Evolutionary conservation across 441 rosid genomes (phyloP), one percentile per base, ranked within the genome.

Genomic region (Adansonia madagascariensis): DNA sequence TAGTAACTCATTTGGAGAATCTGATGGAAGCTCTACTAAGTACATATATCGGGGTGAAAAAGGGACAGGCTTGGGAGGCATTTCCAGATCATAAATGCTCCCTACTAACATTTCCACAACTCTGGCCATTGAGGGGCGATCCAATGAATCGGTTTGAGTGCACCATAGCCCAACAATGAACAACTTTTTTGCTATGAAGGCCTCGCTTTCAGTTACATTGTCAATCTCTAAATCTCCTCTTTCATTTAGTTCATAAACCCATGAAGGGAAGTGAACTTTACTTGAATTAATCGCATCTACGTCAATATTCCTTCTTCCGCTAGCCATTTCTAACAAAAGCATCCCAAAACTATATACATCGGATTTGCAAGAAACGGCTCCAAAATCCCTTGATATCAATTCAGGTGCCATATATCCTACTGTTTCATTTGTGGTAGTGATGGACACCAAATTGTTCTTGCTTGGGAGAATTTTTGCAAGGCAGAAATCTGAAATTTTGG

Each of bases 81-180:
- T 35, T 35, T 35, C 39, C 39, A 35, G 39, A 35, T 35, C 39
- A 35, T 35, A 35, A 35, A 35, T 35, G 39, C 39, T 0, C 39
- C 39, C 39, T 35, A 35, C 39, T 35, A 35, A 35, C 39, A 35
- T 35, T 35, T 35, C 39, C 39, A 35, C 39, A 35, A 35, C 39
- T 35, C 39, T 35, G 39, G 39, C 39, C 39, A 35, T 35, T 35
- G 39, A 35, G 39, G 39, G 39, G 39, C 39, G 39, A 35, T 35
- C 39, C 39, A 35, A 35, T 35, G 39, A 35, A 35, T 35, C 39
- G 39, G 80, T 35, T 6, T 86, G 90, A 62, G 80, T 82, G 77
- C 88, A 84, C 88, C 87, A 84, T 61, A 80, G 18, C 39, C 85
- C 80, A 61, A 85, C 84, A 12, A 79, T 15, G 2, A 81, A 70